Evolutionary conservation across 1,284 basidiomycete genomes (phyloP), one percentile per base, ranked within the genome.

Genomic region (Leucoagaricus sp.): DNA sequence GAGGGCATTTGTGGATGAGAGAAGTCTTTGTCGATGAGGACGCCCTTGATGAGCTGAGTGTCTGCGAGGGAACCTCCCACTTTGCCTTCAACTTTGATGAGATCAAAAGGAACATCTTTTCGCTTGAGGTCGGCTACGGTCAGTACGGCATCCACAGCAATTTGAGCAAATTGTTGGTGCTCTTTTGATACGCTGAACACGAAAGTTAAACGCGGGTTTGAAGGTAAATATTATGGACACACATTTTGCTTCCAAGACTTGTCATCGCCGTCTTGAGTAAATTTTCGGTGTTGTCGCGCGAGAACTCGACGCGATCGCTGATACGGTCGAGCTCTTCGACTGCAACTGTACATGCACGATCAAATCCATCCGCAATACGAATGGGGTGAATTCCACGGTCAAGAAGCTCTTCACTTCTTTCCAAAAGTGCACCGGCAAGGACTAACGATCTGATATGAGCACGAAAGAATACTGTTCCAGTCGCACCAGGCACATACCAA

Each of bases 61-160:
- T 99, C 97, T 31, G 94, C 94, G 46, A 99, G 85, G 8, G 93
- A 93, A 44, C 97, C 96, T 53, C 96, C 97, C 62, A 98, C 95
- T 78, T 99, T 99, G 69, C 96, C 96, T 67, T 98, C 94, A 29
- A 99, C 96, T 75, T 99, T 99, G 84, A 99, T 98, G 61, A 99
- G 82, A 76, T 99, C 96, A 73, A 99, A 99, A 58, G 93, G 91
- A 23, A 99, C 96, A 72, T 99, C 97, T 59, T 88, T 87, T 57
- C 97, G 89, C 63, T 96, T 87, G 53, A 99, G 81, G 72, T 99
- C 96, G 13, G 96, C 96, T 9, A 99, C 97, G 0, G 91, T 86
- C 44, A 99, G 79, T 13, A 99, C 96, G 17, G 96, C 93, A 67
- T 99, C 96, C 44, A 98, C 94, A 17, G 97, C 97, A 65, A 99